These are phyloP conservation scores for Suhomyces guaymorum DNA, from an alignment of 1,139 yeast species.

Conservation along the genomic window DNA sequence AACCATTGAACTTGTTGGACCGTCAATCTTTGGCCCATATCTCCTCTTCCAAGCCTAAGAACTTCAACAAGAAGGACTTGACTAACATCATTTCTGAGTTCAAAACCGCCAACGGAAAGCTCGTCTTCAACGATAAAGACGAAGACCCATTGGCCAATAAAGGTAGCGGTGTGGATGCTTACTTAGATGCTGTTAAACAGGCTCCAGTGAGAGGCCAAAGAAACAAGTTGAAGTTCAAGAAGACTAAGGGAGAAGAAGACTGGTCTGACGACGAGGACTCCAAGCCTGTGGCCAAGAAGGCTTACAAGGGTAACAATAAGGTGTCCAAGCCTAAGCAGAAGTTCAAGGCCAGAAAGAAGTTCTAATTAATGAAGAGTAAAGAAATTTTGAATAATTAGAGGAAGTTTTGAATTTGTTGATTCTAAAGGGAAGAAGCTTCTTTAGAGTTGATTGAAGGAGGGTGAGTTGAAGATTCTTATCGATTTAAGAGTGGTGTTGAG, in stretches of 20 bases:
- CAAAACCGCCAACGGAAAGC: constrained; percentile 52
- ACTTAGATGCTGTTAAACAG: constrained; percentile 86
- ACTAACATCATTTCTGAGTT: constrained; percentile 50
- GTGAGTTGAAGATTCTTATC: too few relatives aligned
- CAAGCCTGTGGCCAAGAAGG: constrained; percentile 6
- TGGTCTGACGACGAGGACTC: constrained; percentile 53
- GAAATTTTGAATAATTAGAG: too few relatives aligned
- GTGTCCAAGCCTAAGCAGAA: constrained; percentile 48
- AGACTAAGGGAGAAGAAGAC: constrained; percentile 54
- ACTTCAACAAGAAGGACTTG: constrained; percentile 46
- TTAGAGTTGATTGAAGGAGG: too few relatives aligned
- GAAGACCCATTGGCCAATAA: constrained; percentile 54
- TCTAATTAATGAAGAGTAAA: too few relatives aligned
- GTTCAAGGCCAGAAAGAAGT: constrained; percentile 61
- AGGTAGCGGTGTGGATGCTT: constrained; percentile 77
- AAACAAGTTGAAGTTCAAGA: constrained; percentile 85
- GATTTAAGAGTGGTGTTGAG: too few relatives aligned
- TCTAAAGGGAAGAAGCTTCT: too few relatives aligned
- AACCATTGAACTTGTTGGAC: constrained; percentile 88
- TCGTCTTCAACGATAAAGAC: constrained; percentile 48
- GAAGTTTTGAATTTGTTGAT: too few relatives aligned
- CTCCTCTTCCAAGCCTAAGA: constrained; percentile 78
- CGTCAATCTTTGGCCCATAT: constrained; percentile 82
- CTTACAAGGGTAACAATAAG: constrained; percentile 22
- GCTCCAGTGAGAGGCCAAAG: constrained; percentile 93